A percentile compares a stretch with the other conserved stretches of the same genome.
phyloP scores from a whole-genome alignment of 805 yeast genomes.

The Teunomyces cretensis region DNA sequence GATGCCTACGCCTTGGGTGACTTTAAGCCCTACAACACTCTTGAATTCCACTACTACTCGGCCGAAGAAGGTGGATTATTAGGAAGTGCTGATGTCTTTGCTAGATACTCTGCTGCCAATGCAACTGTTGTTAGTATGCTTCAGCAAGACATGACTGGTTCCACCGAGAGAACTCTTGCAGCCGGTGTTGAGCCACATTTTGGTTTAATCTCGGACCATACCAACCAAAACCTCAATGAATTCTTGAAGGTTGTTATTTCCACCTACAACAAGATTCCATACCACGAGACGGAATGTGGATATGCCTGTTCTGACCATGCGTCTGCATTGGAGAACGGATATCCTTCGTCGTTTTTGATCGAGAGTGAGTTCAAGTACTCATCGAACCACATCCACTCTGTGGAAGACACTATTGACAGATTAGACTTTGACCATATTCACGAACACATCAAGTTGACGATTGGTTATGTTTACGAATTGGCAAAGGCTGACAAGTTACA shows the following conservation, averaged over 20 bases:
- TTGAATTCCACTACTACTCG: slow-evolving; percentile 92
- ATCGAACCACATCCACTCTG: slow-evolving; percentile 73
- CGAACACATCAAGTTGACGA: slow-evolving; percentile 75
- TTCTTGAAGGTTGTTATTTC: slow-evolving; percentile 63
- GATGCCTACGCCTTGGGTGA: slow-evolving; percentile 31
- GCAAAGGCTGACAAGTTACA: slow-evolving; percentile 15
- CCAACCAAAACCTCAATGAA: slow-evolving; percentile 51
- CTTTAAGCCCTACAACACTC: slow-evolving; percentile 62
- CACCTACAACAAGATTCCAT: slow-evolving; percentile 65
- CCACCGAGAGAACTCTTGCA: slow-evolving; percentile 50
- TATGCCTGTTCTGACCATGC: slow-evolving; percentile 95
- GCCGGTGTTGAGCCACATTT: slow-evolving; percentile 59
- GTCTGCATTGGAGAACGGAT: slow-evolving; percentile 79
- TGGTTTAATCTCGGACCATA: slow-evolving; percentile 79
- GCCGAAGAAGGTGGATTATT: slow-evolving; percentile 93
- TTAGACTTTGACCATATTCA: slow-evolving; percentile 75
- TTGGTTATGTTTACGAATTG: slow-evolving; percentile 74
- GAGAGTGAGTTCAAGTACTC: slow-evolving; percentile 69
- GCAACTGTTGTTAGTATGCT: slow-evolving; percentile 74
- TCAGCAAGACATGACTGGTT: slow-evolving; percentile 96
- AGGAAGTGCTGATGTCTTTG: slow-evolving; percentile 81
- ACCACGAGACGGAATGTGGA: slow-evolving; percentile 77
- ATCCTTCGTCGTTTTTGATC: slow-evolving; percentile 78
- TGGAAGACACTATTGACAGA: slow-evolving; percentile 77
- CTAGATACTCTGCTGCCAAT: slow-evolving; percentile 45